A percentile compares a stretch with the other conserved stretches of the same genome.
Conservation (phyloP, 345 rosid genomes). For the Moringa oleifera region DNA sequence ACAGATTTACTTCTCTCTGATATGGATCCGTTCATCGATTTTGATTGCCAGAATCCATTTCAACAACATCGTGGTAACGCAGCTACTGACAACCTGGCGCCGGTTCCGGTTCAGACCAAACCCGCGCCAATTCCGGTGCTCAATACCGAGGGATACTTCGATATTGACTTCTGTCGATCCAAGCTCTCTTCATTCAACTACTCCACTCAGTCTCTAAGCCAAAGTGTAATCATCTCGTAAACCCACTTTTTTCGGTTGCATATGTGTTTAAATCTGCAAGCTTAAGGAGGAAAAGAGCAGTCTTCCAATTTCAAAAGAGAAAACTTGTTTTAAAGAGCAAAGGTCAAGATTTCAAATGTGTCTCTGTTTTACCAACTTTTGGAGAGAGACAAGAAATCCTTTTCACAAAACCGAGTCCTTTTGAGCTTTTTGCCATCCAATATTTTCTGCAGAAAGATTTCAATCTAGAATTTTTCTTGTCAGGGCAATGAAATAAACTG, state of each 20-base stretch:
- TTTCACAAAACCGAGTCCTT: background rate
- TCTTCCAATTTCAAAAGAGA: no score
- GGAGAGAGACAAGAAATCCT: no score
- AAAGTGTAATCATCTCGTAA: slow-evolving; percentile 37
- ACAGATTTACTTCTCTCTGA: slow-evolving; percentile 38
- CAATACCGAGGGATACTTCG: slow-evolving; percentile 43
- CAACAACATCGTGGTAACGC: slow-evolving; percentile 41
- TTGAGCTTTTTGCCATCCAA: background rate
- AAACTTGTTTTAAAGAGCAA: no score
- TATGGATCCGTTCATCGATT: slow-evolving; percentile 54
- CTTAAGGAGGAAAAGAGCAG: no score
- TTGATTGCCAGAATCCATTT: slow-evolving; percentile 40
- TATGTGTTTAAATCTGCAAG: no score
- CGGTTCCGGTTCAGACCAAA: slow-evolving; percentile 71
- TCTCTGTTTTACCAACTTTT: background rate
- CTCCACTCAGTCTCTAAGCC: slow-evolving; percentile 37
- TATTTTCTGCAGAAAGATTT: background rate
- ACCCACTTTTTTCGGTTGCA: background rate
- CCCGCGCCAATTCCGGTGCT: slow-evolving; percentile 28
- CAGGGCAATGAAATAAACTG: background rate
- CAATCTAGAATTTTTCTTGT: background rate
- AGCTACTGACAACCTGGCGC: slow-evolving; percentile 69
- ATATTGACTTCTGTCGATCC: slow-evolving; percentile 48
- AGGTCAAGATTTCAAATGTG: no score
- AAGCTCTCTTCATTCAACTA: slow-evolving; percentile 47